These are phyloP conservation scores for Xylaria sp. DNA, from an alignment of 495 filamentous ascomycete species.

Conservation along the genomic window DNA sequence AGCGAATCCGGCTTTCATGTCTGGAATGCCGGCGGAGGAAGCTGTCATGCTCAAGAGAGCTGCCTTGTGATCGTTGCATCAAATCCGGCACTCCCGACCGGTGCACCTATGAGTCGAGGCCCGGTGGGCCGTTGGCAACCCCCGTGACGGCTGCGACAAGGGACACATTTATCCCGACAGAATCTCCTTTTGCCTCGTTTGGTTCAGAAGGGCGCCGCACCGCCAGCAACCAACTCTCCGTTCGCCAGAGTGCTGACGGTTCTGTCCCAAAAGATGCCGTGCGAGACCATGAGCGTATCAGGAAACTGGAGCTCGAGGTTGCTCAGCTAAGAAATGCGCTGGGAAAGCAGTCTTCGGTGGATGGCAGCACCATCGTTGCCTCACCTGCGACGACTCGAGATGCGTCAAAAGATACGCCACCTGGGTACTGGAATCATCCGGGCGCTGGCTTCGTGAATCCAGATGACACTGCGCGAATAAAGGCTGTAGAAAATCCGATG, in stretches of 20 bases:
- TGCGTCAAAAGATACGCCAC: conserved; percentile 36
- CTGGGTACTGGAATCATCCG: conserved; percentile 37
- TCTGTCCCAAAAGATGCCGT: conserved; percentile 30
- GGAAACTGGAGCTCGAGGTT: conserved; percentile 57
- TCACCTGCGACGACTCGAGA: conserved; percentile 43
- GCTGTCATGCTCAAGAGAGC: conserved; percentile 58
- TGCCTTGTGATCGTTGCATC: conserved; percentile 59
- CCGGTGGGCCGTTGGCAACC: conserved; percentile 35
- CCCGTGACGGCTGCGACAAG: conserved; percentile 26
- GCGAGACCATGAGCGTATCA: conserved; percentile 55
- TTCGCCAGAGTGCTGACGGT: conserved; percentile 32
- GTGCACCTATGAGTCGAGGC: conserved; percentile 57
- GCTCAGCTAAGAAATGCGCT: conserved; percentile 53
- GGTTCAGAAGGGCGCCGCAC: conserved; percentile 33
- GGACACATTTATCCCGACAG: conserved; percentile 12
- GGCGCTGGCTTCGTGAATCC: conserved; percentile 37
- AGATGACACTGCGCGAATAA: conserved; percentile 47
- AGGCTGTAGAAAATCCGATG: conserved; percentile 38
- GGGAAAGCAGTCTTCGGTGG: conserved; percentile 45
- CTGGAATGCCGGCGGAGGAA: conserved; percentile 59
- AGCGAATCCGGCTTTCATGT: conserved; percentile 57
- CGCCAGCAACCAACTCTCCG: conserved; percentile 35
- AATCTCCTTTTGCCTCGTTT: conserved; percentile 26
- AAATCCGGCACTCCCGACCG: conserved; percentile 58
- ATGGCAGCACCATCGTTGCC: conserved; percentile 43